Base-by-base conservation (phyloP, 2,329 filamentous ascomycete species). In the Volutella citrinella region DNA sequence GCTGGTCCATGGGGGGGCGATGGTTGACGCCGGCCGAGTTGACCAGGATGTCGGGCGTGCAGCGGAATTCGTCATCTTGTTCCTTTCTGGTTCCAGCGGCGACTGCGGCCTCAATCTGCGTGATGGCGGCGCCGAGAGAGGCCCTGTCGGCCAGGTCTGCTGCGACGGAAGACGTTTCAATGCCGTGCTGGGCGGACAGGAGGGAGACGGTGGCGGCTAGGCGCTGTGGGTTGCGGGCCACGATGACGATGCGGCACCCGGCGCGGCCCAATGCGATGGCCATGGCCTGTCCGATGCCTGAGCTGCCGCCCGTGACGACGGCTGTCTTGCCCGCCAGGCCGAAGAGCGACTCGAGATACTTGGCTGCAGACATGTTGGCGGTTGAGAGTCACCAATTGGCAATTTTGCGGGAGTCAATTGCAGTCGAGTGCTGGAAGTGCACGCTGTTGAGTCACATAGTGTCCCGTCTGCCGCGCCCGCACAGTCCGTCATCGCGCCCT, bases 281-380 rank as follows among this genome's bases (percentile, higher is more conserved):
- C 39, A 62, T 61, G 14, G 50, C 51, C 2, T 53, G 54, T 9
- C 58, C 59, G 30, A 62, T 62, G 10, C 59, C 58, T 5, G 55
- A 55, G 38, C 57, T 60, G n/a, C 50, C 59, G 7, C 59, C 59
- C 0, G 59, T 60, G 2, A 62, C 41, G 7, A 61, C 46, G 0
- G 55, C 59, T 6, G 52, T 48, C 22, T 45, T 47, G 12, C 56
- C 57, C 0, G 41, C 34, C n/a, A 61, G 52, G 13, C 50, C 43
- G 34, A 61, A 60, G 19, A 61, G 40, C 7, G 45, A 43, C 16
- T 52, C 30, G 17, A 61, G 50, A 26, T 57, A 60, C n/a, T n/a
- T n/a, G n/a, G n/a, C n/a, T n/a, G n/a, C n/a, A n/a, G n/a, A n/a
- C n/a, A n/a, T n/a, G n/a, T n/a, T n/a, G n/a, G n/a, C n/a, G n/a